These are phyloP conservation scores for Corallochytrium limacisporum DNA, from an alignment of 78 protist species.

Conservation along the genomic window DNA sequence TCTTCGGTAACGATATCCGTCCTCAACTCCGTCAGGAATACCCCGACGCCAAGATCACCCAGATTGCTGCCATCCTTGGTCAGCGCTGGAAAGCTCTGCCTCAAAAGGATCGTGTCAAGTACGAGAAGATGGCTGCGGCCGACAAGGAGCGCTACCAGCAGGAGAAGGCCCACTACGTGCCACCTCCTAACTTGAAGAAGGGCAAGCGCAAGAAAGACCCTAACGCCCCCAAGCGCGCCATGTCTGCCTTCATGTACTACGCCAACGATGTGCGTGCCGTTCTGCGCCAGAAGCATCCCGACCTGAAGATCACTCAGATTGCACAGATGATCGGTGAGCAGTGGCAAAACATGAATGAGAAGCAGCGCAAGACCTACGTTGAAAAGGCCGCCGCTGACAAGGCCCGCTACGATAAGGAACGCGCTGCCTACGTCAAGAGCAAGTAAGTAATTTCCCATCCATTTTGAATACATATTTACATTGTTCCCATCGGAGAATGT, in stretches of 20 bases:
- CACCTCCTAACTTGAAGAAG: neutral
- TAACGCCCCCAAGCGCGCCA: conserved; percentile 38
- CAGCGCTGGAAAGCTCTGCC: conserved; percentile 18
- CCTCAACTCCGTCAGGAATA: neutral
- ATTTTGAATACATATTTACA: too few relatives aligned
- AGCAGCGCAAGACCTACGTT: neutral
- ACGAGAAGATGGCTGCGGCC: conserved; percentile 2
- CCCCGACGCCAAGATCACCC: conserved; percentile 29
- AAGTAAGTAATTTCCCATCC: too few relatives aligned
- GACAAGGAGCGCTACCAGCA: conserved; percentile 16
- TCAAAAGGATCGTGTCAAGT: neutral
- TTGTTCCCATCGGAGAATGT: too few relatives aligned
- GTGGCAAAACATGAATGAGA: conserved; percentile 10
- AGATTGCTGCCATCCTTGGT: conserved; percentile 16
- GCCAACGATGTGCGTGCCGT: conserved; percentile 10
- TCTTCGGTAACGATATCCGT: conserved; percentile 21
- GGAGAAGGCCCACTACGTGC: conserved; percentile 1
- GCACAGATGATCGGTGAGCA: conserved; percentile 17
- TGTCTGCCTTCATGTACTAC: conserved; percentile 34
- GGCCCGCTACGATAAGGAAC: conserved; percentile 3
- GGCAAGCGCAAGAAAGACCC: conserved; percentile 29
- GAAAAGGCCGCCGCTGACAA: conserved; percentile 5
- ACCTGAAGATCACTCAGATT: conserved; percentile 22
- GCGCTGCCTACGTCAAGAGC: too few relatives aligned
- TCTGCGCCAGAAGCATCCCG: neutral